Evolutionary conservation across 768 basidiomycete species (phyloP), one percentile per base, ranked within the genome.

Genomic region (Steccherinum ochraceum): DNA sequence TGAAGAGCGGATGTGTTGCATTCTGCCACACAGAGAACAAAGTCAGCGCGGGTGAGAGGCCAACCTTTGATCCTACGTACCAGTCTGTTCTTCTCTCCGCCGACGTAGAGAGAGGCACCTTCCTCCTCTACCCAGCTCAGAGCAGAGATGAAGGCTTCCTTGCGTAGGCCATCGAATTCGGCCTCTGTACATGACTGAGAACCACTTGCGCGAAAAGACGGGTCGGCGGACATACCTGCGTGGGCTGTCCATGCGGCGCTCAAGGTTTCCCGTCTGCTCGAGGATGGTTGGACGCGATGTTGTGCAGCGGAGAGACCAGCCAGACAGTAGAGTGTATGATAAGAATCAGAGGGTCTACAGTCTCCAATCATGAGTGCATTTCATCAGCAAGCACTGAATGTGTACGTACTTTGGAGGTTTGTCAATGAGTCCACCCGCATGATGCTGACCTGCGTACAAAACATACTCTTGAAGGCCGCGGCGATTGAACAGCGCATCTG

Each of bases 271-370:
- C 30, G 30, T 16, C 30, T 35, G 7, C 16, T 16, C 16, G 7
- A 7, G 30, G 30, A 35, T 21, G 63, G 60, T 5, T 56, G 40
- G 24, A 93, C 76, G 40, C 73, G 78, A 56, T 97, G 93, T 61
- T 98, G 96, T 0, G 95, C 89, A 0, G 81, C 73, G 0, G 95
- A 91, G 16, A 96, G 75, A 12, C 96, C 96, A 3, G 93, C 79
- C 2, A 98, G 78, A 61, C 91, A 94, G 67, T 95, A 98, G 27
- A 90, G 69, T 0, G 95, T 96, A 61, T 99, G 96, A 64, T 99
- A 99, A 35, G 90, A 78, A 63, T 99, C 96, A n/a, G 93, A 72
- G n/a, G 68, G 67, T 67, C 93, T 94, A 56, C 19, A 35, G 21
- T n/a, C 19, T 19, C 40, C 21, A 16, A 24, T 10, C 40, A 26